phyloP scores from a whole-genome alignment of 805 yeast genomes.

The Priceomyces medius region DNA sequence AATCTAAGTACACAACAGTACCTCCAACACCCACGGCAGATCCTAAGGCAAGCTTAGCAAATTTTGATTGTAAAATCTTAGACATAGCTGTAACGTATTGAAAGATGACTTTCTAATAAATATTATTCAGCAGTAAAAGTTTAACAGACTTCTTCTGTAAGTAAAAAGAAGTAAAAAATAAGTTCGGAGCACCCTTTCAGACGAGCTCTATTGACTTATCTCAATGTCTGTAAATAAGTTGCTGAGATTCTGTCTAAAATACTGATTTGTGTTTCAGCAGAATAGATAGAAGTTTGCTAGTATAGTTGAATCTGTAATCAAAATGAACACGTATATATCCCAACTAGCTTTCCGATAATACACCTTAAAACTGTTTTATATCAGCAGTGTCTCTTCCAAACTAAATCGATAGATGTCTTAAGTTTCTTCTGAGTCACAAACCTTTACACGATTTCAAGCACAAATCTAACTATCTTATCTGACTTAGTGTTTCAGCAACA shows the following conservation, averaged over 20 bases:
- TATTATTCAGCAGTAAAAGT: too few species aligned
- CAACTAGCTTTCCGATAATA: neutral
- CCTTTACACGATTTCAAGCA: neutral
- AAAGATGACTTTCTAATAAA: too few species aligned
- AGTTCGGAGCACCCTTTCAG: neutral
- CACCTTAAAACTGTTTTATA: neutral
- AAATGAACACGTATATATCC: too few species aligned
- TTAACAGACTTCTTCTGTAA: too few species aligned
- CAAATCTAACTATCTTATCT: neutral
- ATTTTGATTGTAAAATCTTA: constrained; percentile 21
- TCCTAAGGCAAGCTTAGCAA: constrained; percentile 32
- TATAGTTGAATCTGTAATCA: neutral
- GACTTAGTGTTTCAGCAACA: neutral
- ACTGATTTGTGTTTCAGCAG: neutral
- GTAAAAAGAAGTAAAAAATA: too few species aligned
- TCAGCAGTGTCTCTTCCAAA: neutral
- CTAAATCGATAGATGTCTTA: neutral
- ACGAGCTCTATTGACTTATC: neutral
- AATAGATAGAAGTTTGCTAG: neutral
- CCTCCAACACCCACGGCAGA: constrained; percentile 36
- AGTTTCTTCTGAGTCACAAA: neutral
- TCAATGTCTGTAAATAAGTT: neutral
- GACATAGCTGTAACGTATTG: too few species aligned
- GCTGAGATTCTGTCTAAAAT: neutral
- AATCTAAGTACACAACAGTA: constrained; percentile 40